These are phyloP conservation scores for Fusarium tanahbumbuense DNA, from an alignment of 2,329 filamentous ascomycete genomes.

Conservation along the genomic window DNA sequence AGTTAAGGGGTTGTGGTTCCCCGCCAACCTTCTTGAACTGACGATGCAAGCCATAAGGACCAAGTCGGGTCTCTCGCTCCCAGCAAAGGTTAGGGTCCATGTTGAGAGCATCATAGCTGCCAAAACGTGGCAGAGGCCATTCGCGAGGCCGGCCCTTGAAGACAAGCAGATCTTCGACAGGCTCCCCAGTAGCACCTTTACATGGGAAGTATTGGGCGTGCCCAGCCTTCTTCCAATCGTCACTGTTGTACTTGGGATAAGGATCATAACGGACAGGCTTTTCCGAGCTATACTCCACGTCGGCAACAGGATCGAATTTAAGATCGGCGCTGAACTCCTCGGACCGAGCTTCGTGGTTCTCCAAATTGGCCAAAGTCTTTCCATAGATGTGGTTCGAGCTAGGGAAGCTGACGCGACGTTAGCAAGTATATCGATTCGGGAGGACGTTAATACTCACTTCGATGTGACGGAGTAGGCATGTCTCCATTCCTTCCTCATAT, in stretches of 20 bases:
- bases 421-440: slow-evolving; percentile 3
- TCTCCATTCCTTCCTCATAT: slow-evolving; percentile 56
- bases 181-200: slow-evolving; percentile 70
- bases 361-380: slow-evolving; percentile 63
- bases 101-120: slow-evolving; percentile 69
- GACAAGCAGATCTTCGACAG: slow-evolving; percentile 70
- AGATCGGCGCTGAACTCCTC: slow-evolving; percentile 49
- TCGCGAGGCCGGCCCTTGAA: slow-evolving; percentile 70
- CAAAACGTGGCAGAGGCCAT: slow-evolving; percentile 72
- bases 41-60: slow-evolving; percentile 70
- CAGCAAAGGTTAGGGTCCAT: slow-evolving; percentile 74
- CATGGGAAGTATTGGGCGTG: slow-evolving; percentile 72
- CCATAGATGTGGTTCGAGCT: slow-evolving; percentile 67
- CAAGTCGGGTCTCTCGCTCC: slow-evolving; percentile 76
- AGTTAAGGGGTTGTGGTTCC: slow-evolving; percentile 59
- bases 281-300: slow-evolving; percentile 56
- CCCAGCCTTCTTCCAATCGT: slow-evolving; percentile 67
- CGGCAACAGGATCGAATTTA: slow-evolving; percentile 49
- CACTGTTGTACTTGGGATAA: slow-evolving; percentile 76
- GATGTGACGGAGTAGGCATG: slow-evolving; percentile 55
- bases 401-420: slow-evolving; percentile 52
- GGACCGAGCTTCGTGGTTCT: slow-evolving; percentile 54
- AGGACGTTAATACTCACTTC: slow-evolving; percentile 50
- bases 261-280: slow-evolving; percentile 72
- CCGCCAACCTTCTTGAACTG: slow-evolving; percentile 59